These are phyloP conservation scores for Trametes versicolor DNA, from an alignment of 1,284 basidiomycete genomes.

Conservation along the genomic window DNA sequence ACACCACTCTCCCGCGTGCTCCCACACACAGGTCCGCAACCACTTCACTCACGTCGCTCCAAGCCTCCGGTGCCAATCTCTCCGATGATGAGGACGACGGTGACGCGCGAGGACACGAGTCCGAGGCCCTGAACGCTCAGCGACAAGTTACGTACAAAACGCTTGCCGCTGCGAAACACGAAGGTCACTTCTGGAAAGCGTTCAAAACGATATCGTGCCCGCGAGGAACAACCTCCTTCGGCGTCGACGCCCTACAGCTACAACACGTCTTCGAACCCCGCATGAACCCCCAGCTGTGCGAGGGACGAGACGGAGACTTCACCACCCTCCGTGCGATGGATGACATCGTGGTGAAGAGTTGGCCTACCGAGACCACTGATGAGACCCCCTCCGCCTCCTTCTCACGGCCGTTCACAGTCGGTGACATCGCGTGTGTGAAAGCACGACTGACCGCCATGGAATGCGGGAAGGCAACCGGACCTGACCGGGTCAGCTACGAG, in stretches of 20 bases:
- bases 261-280: not conserved
- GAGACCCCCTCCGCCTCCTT: slow-evolving; percentile 21
- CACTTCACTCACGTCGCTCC: no score
- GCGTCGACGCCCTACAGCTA: not conserved
- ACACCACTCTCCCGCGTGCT: not conserved
- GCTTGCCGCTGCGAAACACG: no score
- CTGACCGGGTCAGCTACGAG: slow-evolving; percentile 30
- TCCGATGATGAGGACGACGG: no score
- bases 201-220: no score
- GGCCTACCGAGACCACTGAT: not conserved
- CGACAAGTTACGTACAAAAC: no score
- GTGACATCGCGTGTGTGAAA: slow-evolving; percentile 33
- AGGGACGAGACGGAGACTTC: not conserved
- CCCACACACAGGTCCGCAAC: no score
- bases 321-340: no score
- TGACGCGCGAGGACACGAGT: no score
- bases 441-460: slow-evolving; percentile 11
- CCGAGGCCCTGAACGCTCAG: no score
- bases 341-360: not conserved
- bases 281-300: not conserved
- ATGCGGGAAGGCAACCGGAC: slow-evolving; percentile 18
- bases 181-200: no score
- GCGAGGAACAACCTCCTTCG: no score
- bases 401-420: slow-evolving; percentile 26
- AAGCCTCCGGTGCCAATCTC: no score